phyloP scores from a whole-genome alignment of 1,139 yeast genomes.

The Lodderomyces jiufengensis region DNA sequence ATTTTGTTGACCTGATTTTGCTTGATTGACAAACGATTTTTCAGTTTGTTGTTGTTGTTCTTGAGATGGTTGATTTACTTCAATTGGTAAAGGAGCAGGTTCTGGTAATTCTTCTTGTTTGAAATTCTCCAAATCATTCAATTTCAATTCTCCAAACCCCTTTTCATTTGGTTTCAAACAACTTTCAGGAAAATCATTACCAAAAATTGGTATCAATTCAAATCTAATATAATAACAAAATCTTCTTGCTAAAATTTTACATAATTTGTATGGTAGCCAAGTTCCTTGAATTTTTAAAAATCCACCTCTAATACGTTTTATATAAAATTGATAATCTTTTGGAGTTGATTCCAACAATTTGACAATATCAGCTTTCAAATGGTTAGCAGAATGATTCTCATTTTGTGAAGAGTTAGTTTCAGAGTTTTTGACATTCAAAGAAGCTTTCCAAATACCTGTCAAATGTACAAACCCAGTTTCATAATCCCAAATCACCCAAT shows the following conservation, averaged over 20 bases:
- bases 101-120: slow-evolving; percentile 10
- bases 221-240: slow-evolving; percentile 78
- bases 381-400: slow-evolving; percentile 49
- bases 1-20: background rate
- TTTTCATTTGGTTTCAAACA: slow-evolving; percentile 65
- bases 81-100: slow-evolving; percentile 5
- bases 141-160: slow-evolving; percentile 64
- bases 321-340: slow-evolving; percentile 55
- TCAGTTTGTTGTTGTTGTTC: background rate
- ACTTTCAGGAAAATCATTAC: slow-evolving; percentile 62
- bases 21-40: background rate
- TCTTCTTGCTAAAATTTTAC: slow-evolving; percentile 63
- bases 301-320: slow-evolving; percentile 85
- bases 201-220: slow-evolving; percentile 78
- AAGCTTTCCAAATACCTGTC: slow-evolving; percentile 87
- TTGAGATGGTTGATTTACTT: background rate
- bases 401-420: slow-evolving; percentile 36
- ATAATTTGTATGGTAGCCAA: slow-evolving; percentile 78
- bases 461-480: slow-evolving; percentile 84
- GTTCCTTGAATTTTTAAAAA: slow-evolving; percentile 92
- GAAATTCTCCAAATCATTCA: slow-evolving; percentile 31
- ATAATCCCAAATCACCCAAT: slow-evolving; percentile 86
- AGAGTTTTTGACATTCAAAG: slow-evolving; percentile 45
- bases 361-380: slow-evolving; percentile 72
- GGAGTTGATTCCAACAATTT: slow-evolving; percentile 73